phyloP scores from a whole-genome alignment of 2,329 filamentous ascomycete genomes.

The Fusarium liriodendri region DNA sequence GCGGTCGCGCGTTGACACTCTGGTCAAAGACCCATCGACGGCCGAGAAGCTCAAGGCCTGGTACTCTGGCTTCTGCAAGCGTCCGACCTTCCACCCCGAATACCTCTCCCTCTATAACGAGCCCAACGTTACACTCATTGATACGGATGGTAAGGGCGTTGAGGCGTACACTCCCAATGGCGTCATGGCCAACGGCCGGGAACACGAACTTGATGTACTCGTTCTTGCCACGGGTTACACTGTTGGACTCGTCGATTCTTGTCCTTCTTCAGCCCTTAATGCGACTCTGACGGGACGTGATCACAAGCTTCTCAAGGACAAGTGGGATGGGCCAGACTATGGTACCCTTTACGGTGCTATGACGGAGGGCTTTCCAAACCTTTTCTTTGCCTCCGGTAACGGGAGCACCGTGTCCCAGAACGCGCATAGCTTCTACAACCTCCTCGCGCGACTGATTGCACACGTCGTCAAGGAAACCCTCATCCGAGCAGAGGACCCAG shows the following conservation, averaged over 20 bases:
- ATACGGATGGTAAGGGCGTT: conserved; percentile 50
- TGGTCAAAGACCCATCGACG: conserved; percentile 61
- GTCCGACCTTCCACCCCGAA: conserved; percentile 69
- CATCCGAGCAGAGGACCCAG: background rate
- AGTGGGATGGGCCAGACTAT: background rate
- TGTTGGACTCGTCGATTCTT: background rate
- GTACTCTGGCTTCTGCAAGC: conserved; percentile 72
- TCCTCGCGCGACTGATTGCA: background rate
- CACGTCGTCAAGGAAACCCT: background rate
- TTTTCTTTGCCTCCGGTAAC: background rate
- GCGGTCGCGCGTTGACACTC: background rate
- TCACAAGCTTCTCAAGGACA: background rate
- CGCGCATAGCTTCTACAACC: background rate
- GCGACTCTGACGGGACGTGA: background rate
- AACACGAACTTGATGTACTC: background rate
- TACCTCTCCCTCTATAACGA: conserved; percentile 69
- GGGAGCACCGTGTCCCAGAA: background rate
- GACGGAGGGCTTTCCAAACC: background rate
- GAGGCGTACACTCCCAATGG: background rate
- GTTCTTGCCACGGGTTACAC: background rate
- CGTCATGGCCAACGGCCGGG: background rate
- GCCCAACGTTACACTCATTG: conserved; percentile 67
- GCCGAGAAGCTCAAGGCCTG: conserved; percentile 66
- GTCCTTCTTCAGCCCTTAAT: background rate
- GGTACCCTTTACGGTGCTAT: background rate